These are phyloP conservation scores for Ganoderma leucocontextum DNA, from an alignment of 1,284 basidiomycete species.

Conservation along the genomic window DNA sequence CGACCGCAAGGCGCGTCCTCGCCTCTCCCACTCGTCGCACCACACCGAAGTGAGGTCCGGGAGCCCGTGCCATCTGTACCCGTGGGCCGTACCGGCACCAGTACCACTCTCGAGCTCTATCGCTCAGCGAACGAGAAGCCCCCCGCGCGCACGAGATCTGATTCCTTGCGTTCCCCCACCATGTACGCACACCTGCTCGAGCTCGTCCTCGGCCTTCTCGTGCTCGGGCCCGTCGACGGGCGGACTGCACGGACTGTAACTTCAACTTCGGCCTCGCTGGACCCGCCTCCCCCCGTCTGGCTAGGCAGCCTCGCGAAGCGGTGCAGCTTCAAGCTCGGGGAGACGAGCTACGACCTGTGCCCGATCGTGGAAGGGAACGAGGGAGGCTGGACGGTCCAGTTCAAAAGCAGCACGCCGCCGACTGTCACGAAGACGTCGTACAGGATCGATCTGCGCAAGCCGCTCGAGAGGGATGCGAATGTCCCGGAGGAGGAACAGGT, in stretches of 20 bases:
- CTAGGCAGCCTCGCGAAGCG: constrained; percentile 34
- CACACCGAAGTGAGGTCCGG: neutral
- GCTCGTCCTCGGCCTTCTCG: constrained; percentile 11
- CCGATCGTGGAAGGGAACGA: constrained; percentile 40
- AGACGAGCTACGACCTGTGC: constrained; percentile 41
- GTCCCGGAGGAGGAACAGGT: constrained; percentile 42
- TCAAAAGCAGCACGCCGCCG: constrained; percentile 40
- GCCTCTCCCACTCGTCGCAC: neutral
- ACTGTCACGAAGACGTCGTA: constrained; percentile 44
- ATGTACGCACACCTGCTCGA: constrained; percentile 9
- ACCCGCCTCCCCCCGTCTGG: constrained; percentile 12
- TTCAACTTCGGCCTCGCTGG: constrained; percentile 9
- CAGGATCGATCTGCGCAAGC: constrained; percentile 39
- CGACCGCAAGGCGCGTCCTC: too few species aligned
- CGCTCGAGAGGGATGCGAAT: constrained; percentile 35
- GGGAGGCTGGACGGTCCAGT: constrained; percentile 33
- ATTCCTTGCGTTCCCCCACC: constrained; percentile 15
- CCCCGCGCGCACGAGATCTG: neutral
- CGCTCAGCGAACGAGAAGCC: constrained; percentile 1
- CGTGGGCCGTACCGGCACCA: neutral
- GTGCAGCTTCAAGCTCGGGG: constrained; percentile 41
- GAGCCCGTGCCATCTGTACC: neutral
- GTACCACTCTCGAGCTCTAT: neutral
- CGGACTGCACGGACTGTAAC: neutral
- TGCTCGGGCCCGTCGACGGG: constrained; percentile 12